Evolutionary conservation across 202 grass and related monocot genomes (phyloP), one percentile per base, ranked within the genome.

Genomic region (Dendrocalamus latiflorus): DNA sequence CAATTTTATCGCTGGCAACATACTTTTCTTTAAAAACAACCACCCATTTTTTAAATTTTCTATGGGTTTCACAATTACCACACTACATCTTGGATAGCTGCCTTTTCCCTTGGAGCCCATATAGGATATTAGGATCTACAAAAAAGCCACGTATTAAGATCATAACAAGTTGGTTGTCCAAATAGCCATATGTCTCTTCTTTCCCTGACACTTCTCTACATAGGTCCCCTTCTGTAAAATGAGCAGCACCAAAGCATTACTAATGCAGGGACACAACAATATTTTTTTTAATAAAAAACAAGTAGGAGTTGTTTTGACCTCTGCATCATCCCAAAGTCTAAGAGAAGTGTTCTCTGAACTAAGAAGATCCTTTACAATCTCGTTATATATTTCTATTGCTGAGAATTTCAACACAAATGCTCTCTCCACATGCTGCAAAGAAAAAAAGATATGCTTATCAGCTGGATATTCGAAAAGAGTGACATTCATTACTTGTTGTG

Each of bases 391-490:
- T 85, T 95, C 93, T 54, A 98, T 87, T 6, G 96, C 96, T 20
- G 96, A 93, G 74, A 98, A 98, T 87, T 95, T 98, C 66, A 98
- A 80, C 50, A 98, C 81, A 82, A 95, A 98, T 81, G 93, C 96
- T 89, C 91, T 98, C 89, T 98, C 93, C 77, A 86, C 96, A 66
- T 98, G 96, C 96, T 98, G 85, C 18, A 70, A 72, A 77, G 26
- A 28, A 71, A 64, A 63, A 61, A 43, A 9, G n/a, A n/a, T 53
- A 81, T 0, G 4, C 15, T 64, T 77, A 70, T 77, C 36, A 82
- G 65, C 13, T 53, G 8, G 55, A 54, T 1, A 64, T 54, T 33
- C 4, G 22, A 45, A 71, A 60, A 65, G 30, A 18, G 41, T 30
- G 6, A 0, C 8, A 38, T 48, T 80, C 8, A 42, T 58, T 16